Conservation (phyloP, 176 grass and related monocot species). For the Calamus simplicifolius region DNA sequence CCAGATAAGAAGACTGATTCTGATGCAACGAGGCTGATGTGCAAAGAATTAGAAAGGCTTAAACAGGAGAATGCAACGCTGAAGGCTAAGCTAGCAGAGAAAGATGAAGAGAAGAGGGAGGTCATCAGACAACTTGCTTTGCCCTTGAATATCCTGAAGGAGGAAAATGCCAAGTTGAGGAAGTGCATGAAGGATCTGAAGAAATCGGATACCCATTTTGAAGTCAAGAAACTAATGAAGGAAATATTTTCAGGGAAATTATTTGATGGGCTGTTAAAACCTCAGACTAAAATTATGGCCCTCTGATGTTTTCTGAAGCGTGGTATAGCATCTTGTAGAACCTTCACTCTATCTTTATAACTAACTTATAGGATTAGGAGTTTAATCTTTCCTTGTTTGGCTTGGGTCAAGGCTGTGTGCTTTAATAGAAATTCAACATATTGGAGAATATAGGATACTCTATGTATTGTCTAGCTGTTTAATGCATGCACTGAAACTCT, state of each 20-base stretch:
- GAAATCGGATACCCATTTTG: conserved; percentile 25
- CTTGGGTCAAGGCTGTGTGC: no score
- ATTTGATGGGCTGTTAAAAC: conserved; percentile 39
- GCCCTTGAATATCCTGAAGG: conserved; percentile 48
- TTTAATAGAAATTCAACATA: no score
- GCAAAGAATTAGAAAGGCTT: conserved; percentile 28
- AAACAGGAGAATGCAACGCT: conserved; percentile 31
- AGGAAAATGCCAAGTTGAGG: conserved; percentile 52
- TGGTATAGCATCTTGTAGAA: no score
- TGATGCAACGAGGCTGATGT: conserved; percentile 30
- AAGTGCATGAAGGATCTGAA: conserved; percentile 30
- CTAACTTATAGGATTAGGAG: no score
- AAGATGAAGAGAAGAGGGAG: conserved; percentile 97
- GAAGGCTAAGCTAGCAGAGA: conserved; percentile 32
- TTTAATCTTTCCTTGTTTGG: no score
- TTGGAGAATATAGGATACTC: no score
- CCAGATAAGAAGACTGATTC: background rate
- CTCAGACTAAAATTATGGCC: conserved; percentile 39
- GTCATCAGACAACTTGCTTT: conserved; percentile 76
- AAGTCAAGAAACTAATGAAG: conserved; percentile 59
- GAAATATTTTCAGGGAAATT: conserved; percentile 42
- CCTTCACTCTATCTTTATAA: no score
- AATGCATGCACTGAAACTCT: no score
- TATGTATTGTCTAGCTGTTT: no score
- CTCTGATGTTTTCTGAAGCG: conserved; percentile 20